These are phyloP conservation scores for Fusarium cicatricum DNA, from an alignment of 2,329 filamentous ascomycete species.

Conservation along the genomic window DNA sequence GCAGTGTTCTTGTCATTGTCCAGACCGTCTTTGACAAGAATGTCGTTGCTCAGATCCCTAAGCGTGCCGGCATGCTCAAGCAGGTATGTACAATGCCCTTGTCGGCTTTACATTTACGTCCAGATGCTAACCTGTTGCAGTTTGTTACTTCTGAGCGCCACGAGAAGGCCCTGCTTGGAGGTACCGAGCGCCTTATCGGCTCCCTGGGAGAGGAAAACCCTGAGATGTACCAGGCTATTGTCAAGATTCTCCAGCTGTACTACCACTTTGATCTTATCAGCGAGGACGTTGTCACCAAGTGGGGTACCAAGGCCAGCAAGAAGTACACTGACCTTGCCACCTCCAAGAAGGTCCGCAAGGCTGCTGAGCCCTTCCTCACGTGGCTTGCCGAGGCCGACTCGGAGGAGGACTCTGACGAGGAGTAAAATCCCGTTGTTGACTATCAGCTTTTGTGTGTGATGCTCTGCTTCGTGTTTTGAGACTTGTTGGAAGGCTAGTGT, in stretches of 20 bases:
- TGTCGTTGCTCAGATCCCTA: slow-evolving; percentile 85
- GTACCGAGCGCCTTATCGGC: slow-evolving; percentile 89
- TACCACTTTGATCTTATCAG: slow-evolving; percentile 90
- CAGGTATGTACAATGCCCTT: slow-evolving; percentile 63
- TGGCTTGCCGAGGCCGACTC: slow-evolving; percentile 86
- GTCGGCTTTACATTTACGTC: background rate
- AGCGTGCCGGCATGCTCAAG: slow-evolving; percentile 87
- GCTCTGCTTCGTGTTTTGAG: slow-evolving; percentile 3
- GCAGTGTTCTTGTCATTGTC: slow-evolving; percentile 88
- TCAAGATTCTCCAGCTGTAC: slow-evolving; percentile 86
- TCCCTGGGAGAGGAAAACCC: slow-evolving; percentile 77
- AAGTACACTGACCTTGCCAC: slow-evolving; percentile 92
- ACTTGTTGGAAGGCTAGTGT: slow-evolving; percentile 6
- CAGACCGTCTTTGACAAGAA: slow-evolving; percentile 94
- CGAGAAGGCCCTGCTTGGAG: slow-evolving; percentile 93
- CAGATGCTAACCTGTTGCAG: slow-evolving; percentile 53
- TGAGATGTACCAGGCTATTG: slow-evolving; percentile 77
- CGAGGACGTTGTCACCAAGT: slow-evolving; percentile 88
- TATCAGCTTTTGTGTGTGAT: slow-evolving; percentile 3
- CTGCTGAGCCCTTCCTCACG: slow-evolving; percentile 90
- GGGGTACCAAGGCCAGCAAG: slow-evolving; percentile 96
- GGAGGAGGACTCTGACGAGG: slow-evolving; percentile 68
- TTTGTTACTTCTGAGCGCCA: slow-evolving; percentile 91
- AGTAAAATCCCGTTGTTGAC: slow-evolving; percentile 43
- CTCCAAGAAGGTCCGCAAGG: slow-evolving; percentile 95